A percentile compares a stretch with the other conserved stretches of the same genome.
Evolutionary conservation across 2,329 filamentous ascomycete species (phyloP).

Genomic region (Botrytis cinerea): DNA sequence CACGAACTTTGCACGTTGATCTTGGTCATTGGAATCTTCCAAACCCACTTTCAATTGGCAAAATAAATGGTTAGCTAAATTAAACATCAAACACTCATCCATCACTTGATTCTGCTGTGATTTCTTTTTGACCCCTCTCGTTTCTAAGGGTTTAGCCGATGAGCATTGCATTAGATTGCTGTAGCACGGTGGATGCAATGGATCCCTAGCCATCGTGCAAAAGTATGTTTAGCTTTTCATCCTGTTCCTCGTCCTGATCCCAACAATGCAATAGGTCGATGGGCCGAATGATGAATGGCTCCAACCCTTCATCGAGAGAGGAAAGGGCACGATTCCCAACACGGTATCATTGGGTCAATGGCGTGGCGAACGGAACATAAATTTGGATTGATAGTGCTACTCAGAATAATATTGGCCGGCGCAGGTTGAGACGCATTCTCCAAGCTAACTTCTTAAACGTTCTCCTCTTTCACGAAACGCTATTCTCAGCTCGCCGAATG

Average conservation of each 20-base stretch:
- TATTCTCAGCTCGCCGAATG: conserved; percentile 12
- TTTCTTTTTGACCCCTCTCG: conserved; percentile 7
- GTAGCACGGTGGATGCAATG: conserved; percentile 1
- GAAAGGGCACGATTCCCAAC: conserved; percentile 1
- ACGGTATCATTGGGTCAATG: background rate
- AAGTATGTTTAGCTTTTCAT: background rate
- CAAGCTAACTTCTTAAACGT: background rate
- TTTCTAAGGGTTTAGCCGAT: conserved; percentile 16
- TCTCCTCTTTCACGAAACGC: conserved; percentile 4
- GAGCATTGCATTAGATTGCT: conserved; percentile 7
- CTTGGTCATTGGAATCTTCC: conserved; percentile 9
- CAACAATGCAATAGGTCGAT: background rate
- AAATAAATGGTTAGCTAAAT: background rate
- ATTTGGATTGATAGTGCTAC: conserved; percentile 10
- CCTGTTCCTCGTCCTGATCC: background rate
- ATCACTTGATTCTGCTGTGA: background rate
- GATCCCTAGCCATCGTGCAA: background rate
- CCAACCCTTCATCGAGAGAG: background rate
- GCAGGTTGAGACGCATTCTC: background rate
- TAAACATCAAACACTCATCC: background rate
- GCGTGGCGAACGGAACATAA: conserved; percentile 1
- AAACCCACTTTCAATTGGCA: background rate
- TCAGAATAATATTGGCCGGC: background rate
- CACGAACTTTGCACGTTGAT: conserved; percentile 19
- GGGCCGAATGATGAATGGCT: background rate